These are phyloP conservation scores for Pseudopyrenochaeta lycopersici DNA, from an alignment of 2,329 filamentous ascomycete species.

Conservation along the genomic window DNA sequence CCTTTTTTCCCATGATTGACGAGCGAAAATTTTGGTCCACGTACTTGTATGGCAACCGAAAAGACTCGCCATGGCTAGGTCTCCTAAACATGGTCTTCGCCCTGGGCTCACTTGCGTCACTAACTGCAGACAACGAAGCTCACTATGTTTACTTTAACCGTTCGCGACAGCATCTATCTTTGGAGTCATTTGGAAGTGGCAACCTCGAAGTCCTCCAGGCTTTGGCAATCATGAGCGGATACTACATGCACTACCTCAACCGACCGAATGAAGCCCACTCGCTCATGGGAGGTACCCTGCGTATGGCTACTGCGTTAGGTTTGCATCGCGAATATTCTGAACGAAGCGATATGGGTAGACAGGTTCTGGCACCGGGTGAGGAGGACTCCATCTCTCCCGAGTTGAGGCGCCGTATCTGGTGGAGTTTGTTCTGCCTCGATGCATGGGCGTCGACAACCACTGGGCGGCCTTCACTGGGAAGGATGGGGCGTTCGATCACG, in stretches of 20 bases:
- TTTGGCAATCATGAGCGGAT: slow-evolving; percentile 75
- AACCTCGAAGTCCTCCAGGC: slow-evolving; percentile 79
- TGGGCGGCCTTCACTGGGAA: slow-evolving; percentile 51
- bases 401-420: slow-evolving; percentile 54
- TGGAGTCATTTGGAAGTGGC: slow-evolving; percentile 74
- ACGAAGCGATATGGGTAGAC: slow-evolving; percentile 24
- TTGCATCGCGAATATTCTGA: slow-evolving; percentile 71
- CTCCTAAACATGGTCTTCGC: slow-evolving; percentile 80
- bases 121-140: slow-evolving; percentile 68
- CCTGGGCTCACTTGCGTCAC: slow-evolving; percentile 75
- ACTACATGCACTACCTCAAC: slow-evolving; percentile 81
- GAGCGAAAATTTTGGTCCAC: slow-evolving; percentile 74
- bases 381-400: slow-evolving; percentile 50
- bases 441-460: slow-evolving; percentile 56
- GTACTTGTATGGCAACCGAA: slow-evolving; percentile 69
- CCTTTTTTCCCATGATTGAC: slow-evolving; percentile 77
- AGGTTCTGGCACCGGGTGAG: slow-evolving; percentile 32
- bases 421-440: slow-evolving; percentile 56
- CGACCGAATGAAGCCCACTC: slow-evolving; percentile 80
- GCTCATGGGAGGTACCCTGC: slow-evolving; percentile 73
- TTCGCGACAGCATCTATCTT: slow-evolving; percentile 71
- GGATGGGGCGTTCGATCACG: slow-evolving; percentile 51
- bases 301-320: slow-evolving; percentile 78
- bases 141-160: slow-evolving; percentile 76
- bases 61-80: slow-evolving; percentile 75